These are phyloP conservation scores for Drosera spatulata DNA, from an alignment of 179 eudicot genomes.

Conservation along the genomic window DNA sequence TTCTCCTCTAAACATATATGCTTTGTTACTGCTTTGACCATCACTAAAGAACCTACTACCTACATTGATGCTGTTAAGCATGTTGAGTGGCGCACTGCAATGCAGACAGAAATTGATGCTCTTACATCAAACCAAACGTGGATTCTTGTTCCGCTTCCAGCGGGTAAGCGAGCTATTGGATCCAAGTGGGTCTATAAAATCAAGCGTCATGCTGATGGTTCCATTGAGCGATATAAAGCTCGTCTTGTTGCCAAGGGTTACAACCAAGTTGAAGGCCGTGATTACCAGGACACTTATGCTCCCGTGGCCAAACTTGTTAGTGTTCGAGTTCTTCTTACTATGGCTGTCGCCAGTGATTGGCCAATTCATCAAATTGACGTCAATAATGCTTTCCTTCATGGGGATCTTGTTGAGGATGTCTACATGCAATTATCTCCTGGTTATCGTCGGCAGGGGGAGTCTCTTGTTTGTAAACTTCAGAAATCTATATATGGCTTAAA, in stretches of 20 bases:
- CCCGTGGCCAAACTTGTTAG: background rate
- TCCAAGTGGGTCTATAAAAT: background rate
- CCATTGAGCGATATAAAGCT: conserved; percentile 1
- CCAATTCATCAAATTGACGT: background rate
- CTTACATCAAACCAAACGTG: background rate
- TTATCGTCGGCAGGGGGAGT: background rate
- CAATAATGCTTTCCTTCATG: conserved; percentile 3
- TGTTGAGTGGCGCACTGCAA: background rate
- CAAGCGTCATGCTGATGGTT: background rate
- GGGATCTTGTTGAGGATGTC: background rate
- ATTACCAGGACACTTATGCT: background rate
- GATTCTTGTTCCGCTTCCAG: background rate
- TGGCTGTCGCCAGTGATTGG: background rate
- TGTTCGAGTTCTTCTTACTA: background rate
- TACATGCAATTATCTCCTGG: background rate
- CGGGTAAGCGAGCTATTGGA: background rate
- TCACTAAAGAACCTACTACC: background rate
- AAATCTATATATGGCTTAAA: background rate
- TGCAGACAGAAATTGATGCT: background rate
- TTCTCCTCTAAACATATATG: background rate
- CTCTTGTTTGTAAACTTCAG: background rate
- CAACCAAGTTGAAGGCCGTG: background rate
- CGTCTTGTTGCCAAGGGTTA: background rate
- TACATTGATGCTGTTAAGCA: background rate
- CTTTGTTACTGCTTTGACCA: background rate